These are phyloP conservation scores for Plasmopara halstedii DNA, from an alignment of 352 stramenopile genomes.

Conservation along the genomic window DNA sequence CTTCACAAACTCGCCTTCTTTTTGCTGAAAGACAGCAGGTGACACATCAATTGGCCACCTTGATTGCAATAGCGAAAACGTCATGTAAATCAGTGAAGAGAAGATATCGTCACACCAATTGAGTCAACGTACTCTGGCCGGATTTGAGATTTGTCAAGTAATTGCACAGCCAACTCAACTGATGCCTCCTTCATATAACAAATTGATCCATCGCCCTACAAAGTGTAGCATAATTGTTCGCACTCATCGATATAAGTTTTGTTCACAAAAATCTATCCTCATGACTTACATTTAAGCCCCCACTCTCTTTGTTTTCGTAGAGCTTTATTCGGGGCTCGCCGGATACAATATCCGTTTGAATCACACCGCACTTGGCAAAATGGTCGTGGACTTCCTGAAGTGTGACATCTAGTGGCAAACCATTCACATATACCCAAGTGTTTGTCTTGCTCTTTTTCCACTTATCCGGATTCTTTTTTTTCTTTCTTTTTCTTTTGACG, in stretches of 20 bases:
- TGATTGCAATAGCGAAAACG: no score
- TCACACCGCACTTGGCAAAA: conserved; percentile 92
- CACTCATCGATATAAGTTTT: not conserved
- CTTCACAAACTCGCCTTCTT: conserved; percentile 69
- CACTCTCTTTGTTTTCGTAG: conserved; percentile 85
- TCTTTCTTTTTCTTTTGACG: conserved; percentile 67
- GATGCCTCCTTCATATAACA: conserved; percentile 95
- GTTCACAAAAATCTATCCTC: not conserved
- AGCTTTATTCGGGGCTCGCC: conserved; percentile 94
- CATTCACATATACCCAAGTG: conserved; percentile 95
- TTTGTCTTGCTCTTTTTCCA: conserved; percentile 81
- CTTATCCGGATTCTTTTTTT: conserved; percentile 76
- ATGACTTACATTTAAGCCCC: conserved; percentile 77
- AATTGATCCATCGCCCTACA: conserved; percentile 90
- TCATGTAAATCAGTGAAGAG: no score
- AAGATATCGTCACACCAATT: not conserved
- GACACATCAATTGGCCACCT: conserved; percentile 69
- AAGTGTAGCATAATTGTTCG: not conserved
- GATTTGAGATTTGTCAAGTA: conserved; percentile 89
- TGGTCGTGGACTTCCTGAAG: conserved; percentile 89
- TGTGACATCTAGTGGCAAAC: conserved; percentile 89
- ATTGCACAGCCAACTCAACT: conserved; percentile 90
- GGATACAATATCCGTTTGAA: conserved; percentile 91
- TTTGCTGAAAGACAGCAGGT: conserved; percentile 86
- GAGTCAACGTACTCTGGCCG: conserved; percentile 56